Evolutionary conservation across 768 basidiomycete genomes (phyloP).

Genomic region (Tylopilus subfusipes): DNA sequence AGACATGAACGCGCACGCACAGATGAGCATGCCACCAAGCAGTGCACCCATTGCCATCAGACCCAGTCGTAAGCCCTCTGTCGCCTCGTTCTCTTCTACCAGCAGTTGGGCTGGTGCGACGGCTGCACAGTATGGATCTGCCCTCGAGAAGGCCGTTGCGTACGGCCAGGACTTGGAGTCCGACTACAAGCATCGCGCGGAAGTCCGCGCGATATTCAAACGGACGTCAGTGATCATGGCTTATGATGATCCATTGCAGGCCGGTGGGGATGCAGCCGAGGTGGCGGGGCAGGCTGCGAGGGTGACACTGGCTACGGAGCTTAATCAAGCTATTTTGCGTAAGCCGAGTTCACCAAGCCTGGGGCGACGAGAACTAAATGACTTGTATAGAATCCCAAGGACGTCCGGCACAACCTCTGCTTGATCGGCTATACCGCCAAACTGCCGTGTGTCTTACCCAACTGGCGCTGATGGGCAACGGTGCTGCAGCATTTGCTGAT

Average conservation of each 20-base stretch:
- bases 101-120: constrained; percentile 24
- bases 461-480: constrained; percentile 68
- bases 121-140: constrained; percentile 48
- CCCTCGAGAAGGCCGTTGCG: constrained; percentile 61
- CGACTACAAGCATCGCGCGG: constrained; percentile 63
- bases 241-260: constrained; percentile 69
- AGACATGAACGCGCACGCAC: constrained; percentile 9
- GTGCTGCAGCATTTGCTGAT: constrained; percentile 79
- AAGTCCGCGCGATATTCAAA: constrained; percentile 64
- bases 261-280: constrained; percentile 60
- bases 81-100: constrained; percentile 27
- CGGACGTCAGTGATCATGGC: constrained; percentile 79
- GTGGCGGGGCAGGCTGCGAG: constrained; percentile 68
- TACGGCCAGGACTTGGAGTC: constrained; percentile 71
- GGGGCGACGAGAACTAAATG: constrained; percentile 1
- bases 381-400: constrained; percentile 66
- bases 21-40: constrained; percentile 12
- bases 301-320: constrained; percentile 63
- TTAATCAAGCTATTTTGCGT: constrained; percentile 85
- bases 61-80: constrained; percentile 28
- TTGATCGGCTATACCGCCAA: constrained; percentile 79
- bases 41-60: constrained; percentile 30
- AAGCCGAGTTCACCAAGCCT: constrained; percentile 24
- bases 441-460: constrained; percentile 65
- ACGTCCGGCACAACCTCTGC: constrained; percentile 61